Base-by-base conservation (phyloP, 2,329 filamentous ascomycete genomes). In the Fusarium sp. region DNA sequence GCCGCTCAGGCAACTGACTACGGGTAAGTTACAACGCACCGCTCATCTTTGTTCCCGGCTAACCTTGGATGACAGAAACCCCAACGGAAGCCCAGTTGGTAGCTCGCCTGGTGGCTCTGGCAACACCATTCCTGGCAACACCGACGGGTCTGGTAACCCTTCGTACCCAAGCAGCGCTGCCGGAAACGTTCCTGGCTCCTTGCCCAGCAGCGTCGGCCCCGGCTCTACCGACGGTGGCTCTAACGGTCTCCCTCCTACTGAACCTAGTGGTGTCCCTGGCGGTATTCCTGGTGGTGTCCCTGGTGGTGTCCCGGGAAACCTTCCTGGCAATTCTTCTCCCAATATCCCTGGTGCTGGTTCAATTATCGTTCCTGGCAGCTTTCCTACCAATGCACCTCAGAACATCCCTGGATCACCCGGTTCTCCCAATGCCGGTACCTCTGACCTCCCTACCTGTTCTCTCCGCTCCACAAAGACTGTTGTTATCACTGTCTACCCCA, bases 401-500 rank as follows among this genome's bases (percentile, higher is more conserved):
- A 69, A 69, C 35, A 39, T 60, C 8, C 70, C 65, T 51, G 55
- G 72, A 16, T 52, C 54, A 37, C 35, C 54, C 16, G 42, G 25
- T 31, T 49, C 35, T 57, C 58, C 63, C 37, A 61, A 35, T 21
- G 55, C 58, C 48, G 63, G 48, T 41, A 44, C 14, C 29, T 62
- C 74, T 44, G 72, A 61, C n/a, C 33, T 74, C 44, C 75, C 79
- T 52, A 84, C 81, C 29, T 87, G 86, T 72, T 78, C 81, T 67
- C 65, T 80, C 44, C 75, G 80, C 63, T 77, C 77, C 12, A 83
- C 82, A 39, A 82, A 80, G 39, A 87, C 86, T 42, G 81, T 87
- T 67, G 85, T 86, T 72, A 78, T 88, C 70, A 87, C 86, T 38
- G 79, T 87, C 55, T 80, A 80, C 58, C 81, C 83, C 19, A 77